Conservation (phyloP, 2,329 filamentous ascomycete genomes). For the Acrocalymma vagum region DNA sequence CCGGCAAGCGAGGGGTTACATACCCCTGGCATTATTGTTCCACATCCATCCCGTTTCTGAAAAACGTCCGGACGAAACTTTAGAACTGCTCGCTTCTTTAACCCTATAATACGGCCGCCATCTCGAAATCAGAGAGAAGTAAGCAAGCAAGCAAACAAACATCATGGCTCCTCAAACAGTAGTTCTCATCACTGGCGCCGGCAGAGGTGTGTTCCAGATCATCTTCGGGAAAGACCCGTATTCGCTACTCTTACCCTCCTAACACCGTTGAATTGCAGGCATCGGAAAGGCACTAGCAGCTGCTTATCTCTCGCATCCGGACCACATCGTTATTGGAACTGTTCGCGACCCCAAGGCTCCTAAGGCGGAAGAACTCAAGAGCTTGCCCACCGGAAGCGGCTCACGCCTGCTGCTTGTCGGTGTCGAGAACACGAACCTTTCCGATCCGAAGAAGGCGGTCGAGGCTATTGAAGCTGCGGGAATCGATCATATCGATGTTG, state of each 20-base stretch:
- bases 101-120: too few species aligned
- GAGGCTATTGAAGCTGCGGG: constrained; percentile 37
- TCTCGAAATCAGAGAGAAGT: too few species aligned
- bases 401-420: constrained; percentile 13
- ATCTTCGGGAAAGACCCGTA: background rate
- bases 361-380: constrained; percentile 12
- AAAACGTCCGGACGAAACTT: too few species aligned
- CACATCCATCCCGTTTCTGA: too few species aligned
- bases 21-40: too few species aligned
- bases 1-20: too few species aligned
- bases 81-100: too few species aligned
- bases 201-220: constrained; percentile 8
- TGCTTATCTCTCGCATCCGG: constrained; percentile 12
- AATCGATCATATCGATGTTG: constrained; percentile 56
- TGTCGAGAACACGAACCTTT: constrained; percentile 3
- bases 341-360: constrained; percentile 9
- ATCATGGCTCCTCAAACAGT: constrained; percentile 8
- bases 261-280: constrained; percentile 13
- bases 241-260: background rate
- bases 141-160: too few species aligned
- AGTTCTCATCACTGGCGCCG: constrained; percentile 11
- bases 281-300: constrained; percentile 17
- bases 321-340: constrained; percentile 12
- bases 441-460: constrained; percentile 12
- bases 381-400: constrained; percentile 5